Evolutionary conservation across 371 early-diverging fungal genomes (phyloP).

Genomic region (Basidiobolus heterosporus): DNA sequence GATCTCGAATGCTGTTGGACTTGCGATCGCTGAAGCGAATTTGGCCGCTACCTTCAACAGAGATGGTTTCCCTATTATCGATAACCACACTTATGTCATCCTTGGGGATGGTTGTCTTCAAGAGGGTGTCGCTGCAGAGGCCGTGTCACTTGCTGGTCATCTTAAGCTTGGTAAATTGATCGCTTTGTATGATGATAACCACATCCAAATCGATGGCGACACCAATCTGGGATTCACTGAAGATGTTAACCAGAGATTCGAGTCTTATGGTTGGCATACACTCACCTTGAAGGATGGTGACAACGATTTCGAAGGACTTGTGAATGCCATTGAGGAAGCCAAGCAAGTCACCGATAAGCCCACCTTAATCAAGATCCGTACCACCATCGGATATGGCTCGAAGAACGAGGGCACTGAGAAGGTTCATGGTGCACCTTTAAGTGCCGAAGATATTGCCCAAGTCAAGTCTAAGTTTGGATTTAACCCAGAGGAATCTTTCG

Average conservation of each 20-base stretch:
- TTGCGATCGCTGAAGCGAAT: conserved; percentile 84
- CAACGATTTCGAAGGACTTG: conserved; percentile 50
- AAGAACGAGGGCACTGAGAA: conserved; percentile 74
- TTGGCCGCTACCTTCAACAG: conserved; percentile 81
- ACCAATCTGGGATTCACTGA: conserved; percentile 87
- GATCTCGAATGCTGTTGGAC: conserved; percentile 89
- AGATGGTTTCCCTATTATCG: conserved; percentile 63
- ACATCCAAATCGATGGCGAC: conserved; percentile 90
- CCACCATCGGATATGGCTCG: conserved; percentile 80
- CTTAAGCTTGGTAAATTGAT: conserved; percentile 90
- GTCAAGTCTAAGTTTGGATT: conserved; percentile 80
- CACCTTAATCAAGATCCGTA: conserved; percentile 69
- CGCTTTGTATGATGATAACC: conserved; percentile 94
- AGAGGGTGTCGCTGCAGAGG: conserved; percentile 96
- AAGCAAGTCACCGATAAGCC: conserved; percentile 76
- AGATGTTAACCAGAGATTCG: conserved; percentile 78
- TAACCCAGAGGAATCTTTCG: conserved; percentile 53
- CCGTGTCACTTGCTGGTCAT: conserved; percentile 94
- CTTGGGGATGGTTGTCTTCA: conserved; percentile 98
- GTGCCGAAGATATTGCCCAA: conserved; percentile 72
- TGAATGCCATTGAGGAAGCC: conserved; percentile 59
- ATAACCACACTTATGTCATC: conserved; percentile 76
- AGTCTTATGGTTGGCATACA: conserved; percentile 90
- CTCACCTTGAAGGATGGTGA: conserved; percentile 70
- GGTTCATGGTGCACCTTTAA: conserved; percentile 82